Evolutionary conservation across 176 grass and related monocot genomes (phyloP).

Genomic region (Alopecurus myosuroides): DNA sequence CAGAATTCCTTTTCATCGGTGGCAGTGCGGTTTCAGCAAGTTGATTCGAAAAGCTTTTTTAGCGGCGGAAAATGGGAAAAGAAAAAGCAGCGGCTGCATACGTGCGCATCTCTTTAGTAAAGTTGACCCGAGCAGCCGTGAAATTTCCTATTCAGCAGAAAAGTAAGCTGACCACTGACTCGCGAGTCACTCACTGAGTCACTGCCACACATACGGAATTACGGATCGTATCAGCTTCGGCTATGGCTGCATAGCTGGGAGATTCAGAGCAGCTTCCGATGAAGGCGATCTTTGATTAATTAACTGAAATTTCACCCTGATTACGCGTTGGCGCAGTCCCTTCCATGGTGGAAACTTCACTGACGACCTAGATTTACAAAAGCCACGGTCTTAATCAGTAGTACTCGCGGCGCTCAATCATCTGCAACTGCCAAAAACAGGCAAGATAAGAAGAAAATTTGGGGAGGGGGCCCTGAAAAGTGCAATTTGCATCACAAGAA

Average conservation of each 20-base stretch:
- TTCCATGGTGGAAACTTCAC: not conserved
- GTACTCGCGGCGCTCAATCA: not conserved
- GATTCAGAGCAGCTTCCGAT: conserved; percentile 27
- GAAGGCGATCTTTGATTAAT: not conserved
- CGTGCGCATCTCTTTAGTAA: not conserved
- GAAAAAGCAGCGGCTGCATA: not conserved
- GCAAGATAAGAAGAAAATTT: not conserved
- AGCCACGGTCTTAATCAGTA: not conserved
- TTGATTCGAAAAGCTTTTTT: not conserved
- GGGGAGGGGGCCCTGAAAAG: not conserved
- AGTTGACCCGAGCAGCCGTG: not conserved
- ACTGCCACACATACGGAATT: not conserved
- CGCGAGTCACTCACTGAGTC: not conserved
- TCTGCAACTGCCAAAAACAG: not conserved
- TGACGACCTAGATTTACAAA: not conserved
- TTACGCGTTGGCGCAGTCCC: not conserved
- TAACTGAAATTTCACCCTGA: not conserved
- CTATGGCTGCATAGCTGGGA: not conserved
- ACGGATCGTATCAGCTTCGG: not conserved
- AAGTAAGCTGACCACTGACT: not conserved
- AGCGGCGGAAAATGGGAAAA: not conserved
- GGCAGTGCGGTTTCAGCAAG: not conserved
- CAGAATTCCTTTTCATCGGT: not conserved
- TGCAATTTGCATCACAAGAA: not conserved
- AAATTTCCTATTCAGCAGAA: not conserved